Conservation (phyloP, 495 filamentous ascomycete genomes). For the Rhypophila decipiens region DNA sequence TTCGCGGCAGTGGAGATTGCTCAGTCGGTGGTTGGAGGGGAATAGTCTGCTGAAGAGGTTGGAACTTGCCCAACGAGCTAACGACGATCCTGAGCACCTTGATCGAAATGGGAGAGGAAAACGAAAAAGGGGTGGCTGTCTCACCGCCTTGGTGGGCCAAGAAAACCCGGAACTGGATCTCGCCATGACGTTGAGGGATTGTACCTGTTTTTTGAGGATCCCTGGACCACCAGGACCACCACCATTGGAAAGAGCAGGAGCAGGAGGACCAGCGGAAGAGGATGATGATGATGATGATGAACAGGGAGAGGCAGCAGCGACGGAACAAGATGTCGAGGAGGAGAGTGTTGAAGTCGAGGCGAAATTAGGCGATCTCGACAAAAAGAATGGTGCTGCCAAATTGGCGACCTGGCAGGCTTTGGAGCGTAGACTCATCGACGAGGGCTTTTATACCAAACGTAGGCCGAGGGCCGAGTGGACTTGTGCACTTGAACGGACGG, state of each 20-base stretch:
- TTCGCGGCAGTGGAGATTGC: no score
- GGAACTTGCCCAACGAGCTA: constrained; percentile 37
- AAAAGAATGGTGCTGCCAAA: constrained; percentile 71
- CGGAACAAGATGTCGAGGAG: no score
- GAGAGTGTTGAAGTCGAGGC: constrained; percentile 65
- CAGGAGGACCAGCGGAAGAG: no score
- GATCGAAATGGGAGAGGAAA: no score
- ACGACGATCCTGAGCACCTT: constrained; percentile 46
- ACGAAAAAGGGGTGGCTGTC: neutral
- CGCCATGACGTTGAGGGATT: constrained; percentile 88
- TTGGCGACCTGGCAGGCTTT: constrained; percentile 62
- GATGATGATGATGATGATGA: no score
- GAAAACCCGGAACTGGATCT: constrained; percentile 30
- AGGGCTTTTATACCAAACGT: constrained; percentile 68
- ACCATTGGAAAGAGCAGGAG: no score
- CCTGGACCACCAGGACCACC: no score
- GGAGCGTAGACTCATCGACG: constrained; percentile 57
- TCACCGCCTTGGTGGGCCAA: constrained; percentile 11
- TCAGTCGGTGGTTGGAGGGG: constrained; percentile 19
- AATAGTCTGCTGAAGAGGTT: constrained; percentile 40
- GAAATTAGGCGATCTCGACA: constrained; percentile 78
- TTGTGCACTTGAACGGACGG: constrained; percentile 15
- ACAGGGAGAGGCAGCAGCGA: constrained; percentile 15
- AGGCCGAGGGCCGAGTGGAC: constrained; percentile 15
- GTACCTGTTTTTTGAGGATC: constrained; percentile 73